A percentile compares a stretch with the other conserved stretches of the same genome.
phyloP scores from a whole-genome alignment of 192 early-diverging fungal species.

The Backusella liffmaniae region DNA sequence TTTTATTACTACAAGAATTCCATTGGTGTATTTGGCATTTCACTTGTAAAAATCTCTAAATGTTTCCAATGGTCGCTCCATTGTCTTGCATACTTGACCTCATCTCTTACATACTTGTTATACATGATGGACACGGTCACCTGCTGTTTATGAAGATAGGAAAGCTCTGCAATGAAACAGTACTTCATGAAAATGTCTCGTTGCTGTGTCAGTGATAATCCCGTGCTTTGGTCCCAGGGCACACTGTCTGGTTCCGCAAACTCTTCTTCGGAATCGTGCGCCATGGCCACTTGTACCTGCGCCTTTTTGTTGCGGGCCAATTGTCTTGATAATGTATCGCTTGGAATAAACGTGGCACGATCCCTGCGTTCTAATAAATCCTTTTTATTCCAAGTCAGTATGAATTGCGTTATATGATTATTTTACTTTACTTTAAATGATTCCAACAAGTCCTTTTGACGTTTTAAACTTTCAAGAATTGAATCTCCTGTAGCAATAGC shows the following conservation, averaged over 20 bases:
- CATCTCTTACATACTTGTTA: constrained; percentile 57
- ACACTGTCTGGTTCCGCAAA: constrained; percentile 30
- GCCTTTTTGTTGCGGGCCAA: constrained; percentile 22
- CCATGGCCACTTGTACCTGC: not conserved
- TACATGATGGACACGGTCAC: constrained; percentile 55
- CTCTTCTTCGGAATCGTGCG: constrained; percentile 44
- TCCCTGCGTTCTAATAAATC: constrained; percentile 60
- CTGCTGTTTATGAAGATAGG: constrained; percentile 59
- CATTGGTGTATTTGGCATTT: constrained; percentile 47
- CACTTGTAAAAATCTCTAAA: constrained; percentile 40
- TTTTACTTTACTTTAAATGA: constrained; percentile 45
- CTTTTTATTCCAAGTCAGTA: not conserved
- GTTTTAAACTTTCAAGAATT: constrained; percentile 58
- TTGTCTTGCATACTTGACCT: constrained; percentile 52
- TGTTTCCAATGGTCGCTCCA: constrained; percentile 52
- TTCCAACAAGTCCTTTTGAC: constrained; percentile 63
- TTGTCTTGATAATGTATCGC: constrained; percentile 17
- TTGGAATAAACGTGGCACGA: constrained; percentile 12
- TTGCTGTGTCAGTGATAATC: constrained; percentile 25
- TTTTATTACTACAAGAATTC: constrained; percentile 29
- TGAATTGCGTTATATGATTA: no score
- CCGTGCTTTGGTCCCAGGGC: constrained; percentile 27
- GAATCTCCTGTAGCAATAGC: constrained; percentile 39
- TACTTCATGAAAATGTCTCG: constrained; percentile 49
- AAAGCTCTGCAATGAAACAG: constrained; percentile 57